These are phyloP conservation scores for Volutella citrinella DNA, from an alignment of 2,329 filamentous ascomycete species.

Conservation along the genomic window DNA sequence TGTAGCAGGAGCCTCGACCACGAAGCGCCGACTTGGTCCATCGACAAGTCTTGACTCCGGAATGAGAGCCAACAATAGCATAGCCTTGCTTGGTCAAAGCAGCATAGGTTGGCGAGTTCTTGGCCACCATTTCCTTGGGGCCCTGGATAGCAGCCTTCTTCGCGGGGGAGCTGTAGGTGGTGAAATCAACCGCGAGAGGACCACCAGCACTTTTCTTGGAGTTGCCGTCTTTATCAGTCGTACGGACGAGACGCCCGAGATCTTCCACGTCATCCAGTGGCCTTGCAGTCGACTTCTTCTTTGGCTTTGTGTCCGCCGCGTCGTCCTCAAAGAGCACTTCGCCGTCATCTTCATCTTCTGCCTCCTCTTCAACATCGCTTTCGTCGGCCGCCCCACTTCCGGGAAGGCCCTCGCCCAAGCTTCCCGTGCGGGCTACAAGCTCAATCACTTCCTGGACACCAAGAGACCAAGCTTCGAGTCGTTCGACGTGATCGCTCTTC, in stretches of 20 bases:
- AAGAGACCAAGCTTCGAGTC: slow-evolving; percentile 72
- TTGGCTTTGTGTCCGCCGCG: slow-evolving; percentile 32
- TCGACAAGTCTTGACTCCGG: slow-evolving; percentile 94
- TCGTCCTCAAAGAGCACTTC: slow-evolving; percentile 45
- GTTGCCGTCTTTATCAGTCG: slow-evolving; percentile 41
- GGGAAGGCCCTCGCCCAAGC: slow-evolving; percentile 61
- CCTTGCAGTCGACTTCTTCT: slow-evolving; percentile 35
- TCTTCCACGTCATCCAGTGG: slow-evolving; percentile 81
- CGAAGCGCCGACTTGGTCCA: slow-evolving; percentile 98
- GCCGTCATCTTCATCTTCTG: slow-evolving; percentile 56
- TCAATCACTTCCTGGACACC: slow-evolving; percentile 71
- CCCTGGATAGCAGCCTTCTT: slow-evolving; percentile 42
- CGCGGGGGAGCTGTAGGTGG: slow-evolving; percentile 58
- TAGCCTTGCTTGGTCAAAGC: slow-evolving; percentile 96
- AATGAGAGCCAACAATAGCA: slow-evolving; percentile 90
- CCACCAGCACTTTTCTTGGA: slow-evolving; percentile 25
- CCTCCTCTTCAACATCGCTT: slow-evolving; percentile 73
- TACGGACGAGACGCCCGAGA: slow-evolving; percentile 66
- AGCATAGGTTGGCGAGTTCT: slow-evolving; percentile 81
- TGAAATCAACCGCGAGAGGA: slow-evolving; percentile 82
- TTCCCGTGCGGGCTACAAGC: slow-evolving; percentile 58
- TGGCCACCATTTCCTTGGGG: slow-evolving; percentile 91
- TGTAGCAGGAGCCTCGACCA: slow-evolving; percentile 93
- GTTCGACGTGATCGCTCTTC: slow-evolving; percentile 65
- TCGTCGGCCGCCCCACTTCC: slow-evolving; percentile 83